Evolutionary conservation across 2,329 filamentous ascomycete genomes (phyloP).

Genomic region (Tothia fuscella): DNA sequence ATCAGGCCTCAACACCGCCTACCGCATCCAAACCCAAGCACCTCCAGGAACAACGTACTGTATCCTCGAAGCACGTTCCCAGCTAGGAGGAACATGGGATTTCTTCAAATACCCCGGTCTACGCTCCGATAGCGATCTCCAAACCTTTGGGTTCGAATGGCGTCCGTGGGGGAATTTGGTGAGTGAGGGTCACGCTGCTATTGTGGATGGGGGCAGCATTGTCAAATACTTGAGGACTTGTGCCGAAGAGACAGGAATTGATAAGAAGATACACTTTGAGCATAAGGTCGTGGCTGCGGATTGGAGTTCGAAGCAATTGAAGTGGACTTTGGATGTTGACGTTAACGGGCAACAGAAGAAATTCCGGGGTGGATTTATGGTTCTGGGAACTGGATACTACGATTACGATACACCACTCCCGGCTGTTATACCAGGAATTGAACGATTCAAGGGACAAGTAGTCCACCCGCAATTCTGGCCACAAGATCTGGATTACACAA

Average conservation of each 20-base stretch:
- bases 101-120: constrained; percentile 67
- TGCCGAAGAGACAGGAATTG: constrained; percentile 31
- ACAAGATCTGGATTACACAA: constrained; percentile 49
- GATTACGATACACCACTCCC: constrained; percentile 53
- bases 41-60: constrained; percentile 44
- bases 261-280: constrained; percentile 32
- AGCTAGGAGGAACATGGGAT: constrained; percentile 67
- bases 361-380: constrained; percentile 37
- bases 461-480: constrained; percentile 72
- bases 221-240: constrained; percentile 32
- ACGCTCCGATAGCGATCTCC: constrained; percentile 37
- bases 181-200: constrained; percentile 22
- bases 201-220: constrained; percentile 34
- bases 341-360: constrained; percentile 24
- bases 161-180: constrained; percentile 50
- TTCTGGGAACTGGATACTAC: constrained; percentile 60
- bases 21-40: constrained; percentile 51
- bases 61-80: constrained; percentile 54
- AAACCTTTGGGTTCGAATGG: constrained; percentile 52
- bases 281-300: constrained; percentile 30
- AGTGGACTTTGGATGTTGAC: constrained; percentile 31
- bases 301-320: constrained; percentile 37
- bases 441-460: constrained; percentile 49
- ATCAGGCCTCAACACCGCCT: constrained; percentile 63
- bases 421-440: constrained; percentile 52